Percentiles rank a stretch among this genome's conserved stretches.
Evolutionary conservation across 2,329 filamentous ascomycete species (phyloP).

Genomic region (Fusarium beomiforme): DNA sequence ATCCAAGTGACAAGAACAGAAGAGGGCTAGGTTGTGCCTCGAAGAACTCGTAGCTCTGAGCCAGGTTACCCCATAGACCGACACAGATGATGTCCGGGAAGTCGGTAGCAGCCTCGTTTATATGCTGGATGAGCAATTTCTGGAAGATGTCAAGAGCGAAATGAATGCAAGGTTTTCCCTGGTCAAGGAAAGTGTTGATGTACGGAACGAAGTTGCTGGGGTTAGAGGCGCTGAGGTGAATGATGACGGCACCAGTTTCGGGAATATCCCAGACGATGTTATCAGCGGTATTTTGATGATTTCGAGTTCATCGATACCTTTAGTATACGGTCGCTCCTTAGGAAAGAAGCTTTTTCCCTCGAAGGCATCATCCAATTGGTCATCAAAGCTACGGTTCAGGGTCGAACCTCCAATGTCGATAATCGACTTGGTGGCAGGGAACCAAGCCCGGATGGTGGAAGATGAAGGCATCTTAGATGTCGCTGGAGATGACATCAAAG

Average conservation of each 20-base stretch:
- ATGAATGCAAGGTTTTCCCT: conserved; percentile 29
- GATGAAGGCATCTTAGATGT: neutral
- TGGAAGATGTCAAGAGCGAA: conserved; percentile 27
- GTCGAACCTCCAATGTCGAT: conserved; percentile 37
- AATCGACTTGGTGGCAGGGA: neutral
- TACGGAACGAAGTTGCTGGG: conserved; percentile 38
- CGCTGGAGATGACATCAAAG: neutral
- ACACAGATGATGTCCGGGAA: conserved; percentile 20
- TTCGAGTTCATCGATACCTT: conserved; percentile 16
- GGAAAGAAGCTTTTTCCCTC: conserved; percentile 25
- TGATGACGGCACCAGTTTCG: neutral
- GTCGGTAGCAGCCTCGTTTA: conserved; percentile 8
- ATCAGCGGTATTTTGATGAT: conserved; percentile 35
- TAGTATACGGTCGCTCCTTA: conserved; percentile 39
- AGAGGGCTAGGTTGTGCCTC: neutral
- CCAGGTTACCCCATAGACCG: conserved; percentile 37
- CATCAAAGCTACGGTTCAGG: conserved; percentile 7
- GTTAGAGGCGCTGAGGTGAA: conserved; percentile 36
- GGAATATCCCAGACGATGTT: conserved; percentile 22
- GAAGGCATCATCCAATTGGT: conserved; percentile 22
- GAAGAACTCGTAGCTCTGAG: conserved; percentile 30
- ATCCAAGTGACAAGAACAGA: conserved; percentile 31
- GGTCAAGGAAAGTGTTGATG: conserved; percentile 16
- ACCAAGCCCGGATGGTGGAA: neutral
- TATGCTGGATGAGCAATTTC: conserved; percentile 5